These are phyloP conservation scores for Omphalea diandra DNA, from an alignment of 441 rosid species.

Conservation along the genomic window DNA sequence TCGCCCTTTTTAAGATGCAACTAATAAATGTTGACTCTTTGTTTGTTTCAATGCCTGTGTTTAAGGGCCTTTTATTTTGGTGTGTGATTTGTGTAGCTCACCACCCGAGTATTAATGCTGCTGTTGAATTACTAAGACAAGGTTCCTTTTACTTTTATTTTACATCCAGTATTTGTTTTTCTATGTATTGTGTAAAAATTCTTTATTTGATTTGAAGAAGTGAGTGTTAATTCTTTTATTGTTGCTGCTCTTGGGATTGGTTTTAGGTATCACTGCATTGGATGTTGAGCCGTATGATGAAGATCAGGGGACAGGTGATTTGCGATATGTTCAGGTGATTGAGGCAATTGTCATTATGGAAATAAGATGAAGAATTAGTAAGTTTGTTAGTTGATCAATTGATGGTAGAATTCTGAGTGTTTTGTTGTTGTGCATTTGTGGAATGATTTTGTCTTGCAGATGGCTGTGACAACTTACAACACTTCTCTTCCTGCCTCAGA, in stretches of 20 bases:
- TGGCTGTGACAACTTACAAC: conserved; percentile 90
- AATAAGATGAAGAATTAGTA: not conserved
- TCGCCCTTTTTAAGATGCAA: not conserved
- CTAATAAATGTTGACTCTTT: not conserved
- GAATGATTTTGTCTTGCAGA: conserved; percentile 41
- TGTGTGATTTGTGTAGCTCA: conserved; percentile 57
- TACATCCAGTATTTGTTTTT: conserved; percentile 3
- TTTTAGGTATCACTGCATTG: conserved; percentile 63
- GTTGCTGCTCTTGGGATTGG: conserved; percentile 1
- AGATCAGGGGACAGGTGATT: conserved; percentile 79
- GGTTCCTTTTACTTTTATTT: conserved; percentile 37
- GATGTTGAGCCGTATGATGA: conserved; percentile 72
- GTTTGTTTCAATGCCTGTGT: not conserved
- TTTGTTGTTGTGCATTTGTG: conserved; percentile 4
- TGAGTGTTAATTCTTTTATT: not conserved
- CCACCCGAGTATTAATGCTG: conserved; percentile 87
- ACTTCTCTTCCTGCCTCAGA: conserved; percentile 74
- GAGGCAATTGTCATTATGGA: conserved; percentile 5
- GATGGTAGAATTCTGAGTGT: not conserved
- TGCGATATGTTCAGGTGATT: conserved; percentile 88
- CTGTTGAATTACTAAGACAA: conserved; percentile 74
- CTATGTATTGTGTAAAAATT: not conserved
- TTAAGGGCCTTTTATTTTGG: conserved; percentile 10
- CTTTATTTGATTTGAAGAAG: not conserved
- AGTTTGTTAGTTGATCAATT: not conserved